phyloP scores from a whole-genome alignment of 176 grass and related monocot species.

The Lolium perenne region DNA sequence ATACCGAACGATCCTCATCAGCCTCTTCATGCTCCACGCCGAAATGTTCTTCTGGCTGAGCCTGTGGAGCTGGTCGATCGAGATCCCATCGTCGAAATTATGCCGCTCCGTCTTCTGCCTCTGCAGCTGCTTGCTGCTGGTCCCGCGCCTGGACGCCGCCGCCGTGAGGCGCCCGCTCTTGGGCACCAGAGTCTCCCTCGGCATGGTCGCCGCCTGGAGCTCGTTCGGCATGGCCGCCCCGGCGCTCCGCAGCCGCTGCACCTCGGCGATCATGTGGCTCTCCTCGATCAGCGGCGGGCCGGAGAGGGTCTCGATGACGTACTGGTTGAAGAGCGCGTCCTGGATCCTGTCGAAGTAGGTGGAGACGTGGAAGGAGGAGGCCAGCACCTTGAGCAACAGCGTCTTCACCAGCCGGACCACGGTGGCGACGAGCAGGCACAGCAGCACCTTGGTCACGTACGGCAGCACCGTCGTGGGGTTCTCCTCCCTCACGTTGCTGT shows the following conservation, averaged over 20 bases:
- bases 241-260: constrained; percentile 75
- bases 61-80: constrained; percentile 84
- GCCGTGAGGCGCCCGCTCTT: constrained; percentile 54
- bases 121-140: constrained; percentile 57
- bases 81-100: constrained; percentile 62
- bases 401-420: constrained; percentile 83
- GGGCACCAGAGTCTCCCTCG: constrained; percentile 38
- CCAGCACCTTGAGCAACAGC: constrained; percentile 91
- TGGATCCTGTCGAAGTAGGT: constrained; percentile 98
- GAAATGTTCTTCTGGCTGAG: constrained; percentile 95
- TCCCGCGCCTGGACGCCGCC: constrained; percentile 21
- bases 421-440: constrained; percentile 85
- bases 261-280: constrained; percentile 70
- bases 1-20: constrained; percentile 88
- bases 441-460: constrained; percentile 87
- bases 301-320: constrained; percentile 92
- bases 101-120: constrained; percentile 53
- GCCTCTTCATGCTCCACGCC: constrained; percentile 94
- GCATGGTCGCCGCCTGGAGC: constrained; percentile 52
- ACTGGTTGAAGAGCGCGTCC: constrained; percentile 96
- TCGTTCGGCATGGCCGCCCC: constrained; percentile 69
- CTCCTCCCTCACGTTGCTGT: constrained; percentile 49
- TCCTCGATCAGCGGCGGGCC: constrained; percentile 80
- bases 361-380: constrained; percentile 93
- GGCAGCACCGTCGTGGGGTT: constrained; percentile 58